Evolutionary conservation across 768 basidiomycete species (phyloP), one percentile per base, ranked within the genome.

Genomic region (Thelephora ganbajun): DNA sequence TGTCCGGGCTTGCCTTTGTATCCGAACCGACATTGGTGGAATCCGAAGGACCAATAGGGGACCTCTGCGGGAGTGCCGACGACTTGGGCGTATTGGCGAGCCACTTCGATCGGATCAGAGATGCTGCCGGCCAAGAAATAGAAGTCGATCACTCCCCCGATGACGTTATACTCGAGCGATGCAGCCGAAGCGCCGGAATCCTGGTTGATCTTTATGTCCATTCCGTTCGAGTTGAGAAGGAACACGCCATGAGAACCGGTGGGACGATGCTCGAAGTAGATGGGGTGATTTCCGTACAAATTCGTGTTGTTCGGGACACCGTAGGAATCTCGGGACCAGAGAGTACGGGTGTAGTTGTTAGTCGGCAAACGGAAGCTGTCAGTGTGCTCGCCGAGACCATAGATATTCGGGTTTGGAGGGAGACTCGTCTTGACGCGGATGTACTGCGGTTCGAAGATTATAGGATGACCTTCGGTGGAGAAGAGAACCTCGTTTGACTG

Each of bases 381-480:
- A 4, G 77, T 76, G 58, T 82, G 79, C 53, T 83, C 82, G n/a
- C 85, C 84, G 9, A 87, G 69, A 2, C 86, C 86, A 57, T 84
- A 86, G 47, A 87, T 72, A 60, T 86, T 85, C 22, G 84, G 73
- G 36, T 72, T 60, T 2, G 59, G 46, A 0, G 82, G 79, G 0
- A 88, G 60, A 41, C 57, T 59, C 14, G 81, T 82, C 58, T 82
- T 79, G 52, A 88, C 64, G 46, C 83, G 79, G 12, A 88, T 68
- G 57, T 82, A 88, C 60, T 86, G 84, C 1, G 80, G 73, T 53
- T 85, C 81, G 55, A 81, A 87, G 52, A 90, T 76, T 60, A 85
- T 61, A 0, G 82, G 68, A 53, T 79, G 70, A 7, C 68, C 66
- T 1, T 68, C 67, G 2, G 80, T 82, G 13, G 76, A 72, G 65